Evolutionary conservation across 371 early-diverging fungal species (phyloP), one percentile per base, ranked within the genome.

Genomic region (Mortierella sp.): DNA sequence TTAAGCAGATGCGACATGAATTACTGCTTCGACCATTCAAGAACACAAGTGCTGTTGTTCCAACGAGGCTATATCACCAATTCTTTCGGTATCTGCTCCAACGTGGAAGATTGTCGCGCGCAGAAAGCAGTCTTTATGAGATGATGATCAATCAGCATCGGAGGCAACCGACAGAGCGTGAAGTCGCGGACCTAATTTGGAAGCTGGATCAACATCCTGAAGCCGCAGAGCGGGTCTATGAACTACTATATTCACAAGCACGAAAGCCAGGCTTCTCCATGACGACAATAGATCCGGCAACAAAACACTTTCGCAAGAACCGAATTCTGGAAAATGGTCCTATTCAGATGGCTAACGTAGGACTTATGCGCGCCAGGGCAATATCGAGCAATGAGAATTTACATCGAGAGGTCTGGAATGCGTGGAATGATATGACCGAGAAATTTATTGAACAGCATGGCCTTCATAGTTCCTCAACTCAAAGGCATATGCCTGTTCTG

Each of bases 341-440:
- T 13, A 70, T 79, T 59, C 74, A 69, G 43, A 40, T 79, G 60
- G 79, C 70, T 0, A 73, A 79, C 26, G 74, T 79, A 1, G 79
- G 79, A 6, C 74, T 79, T 3, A 79, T 79, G 74, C 69, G 60
- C 2, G 79, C 79, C 45, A 79, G 72, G 49, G 66, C 79, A n/a
- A 55, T 19, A 19, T 58, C 79, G 8, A 23, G 28, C 17, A 53
- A 63, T 9, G 22, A n/a, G 5, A 34, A 26, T 7, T 35, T 68
- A 40, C 73, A 57, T 3, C 67, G 59, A 0, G 79, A 79, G 2
- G 74, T 73, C 15, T 69, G 73, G 79, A 69, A 59, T 45, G 19
- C 61, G 3, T 79, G 79, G 79, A 55, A 22, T 1, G 37, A 57
- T 2, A 79, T 79, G 74, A 70, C 67, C 13, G 26, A 34, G 1